Evolutionary conservation across 139 green algal genomes (phyloP), one percentile per base, ranked within the genome.

Genomic region (Coelastrella sp.): DNA sequence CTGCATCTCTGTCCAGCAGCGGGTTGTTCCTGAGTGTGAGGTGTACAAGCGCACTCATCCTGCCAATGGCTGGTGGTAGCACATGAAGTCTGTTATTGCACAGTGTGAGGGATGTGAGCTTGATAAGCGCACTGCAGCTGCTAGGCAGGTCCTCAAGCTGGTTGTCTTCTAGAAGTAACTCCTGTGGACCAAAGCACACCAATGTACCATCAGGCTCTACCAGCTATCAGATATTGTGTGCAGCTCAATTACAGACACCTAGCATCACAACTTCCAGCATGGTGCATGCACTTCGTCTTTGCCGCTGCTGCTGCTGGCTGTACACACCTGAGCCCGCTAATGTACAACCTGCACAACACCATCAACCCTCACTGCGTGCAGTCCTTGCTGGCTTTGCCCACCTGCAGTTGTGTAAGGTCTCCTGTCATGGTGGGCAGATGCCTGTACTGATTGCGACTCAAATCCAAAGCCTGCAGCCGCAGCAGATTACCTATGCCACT

Each of bases 371-470:
- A 27, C 11, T 35, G 15, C 27, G 19, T n/a, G 78, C 49, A 84
- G 20, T 84, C 9, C 17, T 70, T 49, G 35, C 12, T 70, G 4
- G 63, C 70, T 25, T 17, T 35, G 15, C 57, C 4, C 24, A 90
- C 86, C 86, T 87, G 78, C 75, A 91, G 87, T 78, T 91, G 87
- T 58, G 87, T 91, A 4, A 91, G 79, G 49, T 85, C 66, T 7
- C 87, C 87, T 25, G 70, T 80, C 65, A 78, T 85, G 35, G 78
- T 86, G 15, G 87, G 87, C 87, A 91, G 79, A 66, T 91, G 87
- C 49, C 87, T 84, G 87, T 91, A 91, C 35, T 85, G 76, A 72
- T 91, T 91, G 65, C 79, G 79, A 27, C 79, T 86, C 61, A 91
- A 78, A 56, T 91, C 87, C 60, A 91, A 22, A 65, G 81, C 49